phyloP scores from a whole-genome alignment of 2,329 filamentous ascomycete species.

The Colletotrichum tanaceti region DNA sequence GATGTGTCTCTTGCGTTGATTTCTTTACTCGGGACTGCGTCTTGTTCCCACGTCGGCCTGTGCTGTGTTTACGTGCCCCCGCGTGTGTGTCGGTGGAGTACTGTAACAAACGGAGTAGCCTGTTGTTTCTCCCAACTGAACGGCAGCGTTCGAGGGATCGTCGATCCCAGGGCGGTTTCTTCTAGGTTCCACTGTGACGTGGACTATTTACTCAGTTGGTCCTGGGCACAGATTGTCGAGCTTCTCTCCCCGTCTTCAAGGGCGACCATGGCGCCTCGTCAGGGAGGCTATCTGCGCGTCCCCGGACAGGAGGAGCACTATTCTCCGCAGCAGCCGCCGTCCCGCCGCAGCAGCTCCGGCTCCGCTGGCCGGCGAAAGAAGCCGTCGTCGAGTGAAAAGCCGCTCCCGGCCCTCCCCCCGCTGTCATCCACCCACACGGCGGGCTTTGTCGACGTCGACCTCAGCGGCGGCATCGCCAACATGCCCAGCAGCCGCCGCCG shows the following conservation, averaged over 20 bases:
- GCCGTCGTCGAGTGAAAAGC: slow-evolving; percentile 39
- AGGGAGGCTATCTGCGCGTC: slow-evolving; percentile 37
- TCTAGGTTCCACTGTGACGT: neutral
- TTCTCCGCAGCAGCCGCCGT: neutral
- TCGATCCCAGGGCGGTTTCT: neutral
- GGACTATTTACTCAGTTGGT: neutral
- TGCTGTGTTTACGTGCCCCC: neutral
- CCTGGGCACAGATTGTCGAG: neutral
- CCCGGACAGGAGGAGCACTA: slow-evolving; percentile 34
- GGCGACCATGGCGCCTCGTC: slow-evolving; percentile 28
- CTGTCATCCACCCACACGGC: slow-evolving; percentile 13
- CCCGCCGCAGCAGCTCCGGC: slow-evolving; percentile 29
- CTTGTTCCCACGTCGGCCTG: slow-evolving; percentile 3
- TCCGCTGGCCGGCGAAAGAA: slow-evolving; percentile 40
- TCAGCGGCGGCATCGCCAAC: slow-evolving; percentile 14
- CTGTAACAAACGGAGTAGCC: neutral
- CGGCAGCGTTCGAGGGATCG: slow-evolving; percentile 2
- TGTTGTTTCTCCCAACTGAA: slow-evolving; percentile 1
- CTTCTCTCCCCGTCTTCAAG: neutral
- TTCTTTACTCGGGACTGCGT: slow-evolving; percentile 1
- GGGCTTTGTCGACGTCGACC: slow-evolving; percentile 26
- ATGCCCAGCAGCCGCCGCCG: slow-evolving; percentile 18
- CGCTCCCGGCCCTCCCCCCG: slow-evolving; percentile 40
- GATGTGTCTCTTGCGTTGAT: slow-evolving; percentile 3
- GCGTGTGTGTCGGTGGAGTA: slow-evolving; percentile 5